A percentile compares a stretch with the other conserved stretches of the same genome.
Conservation (phyloP, 257 asterid genomes). For the Petrea volubilis region DNA sequence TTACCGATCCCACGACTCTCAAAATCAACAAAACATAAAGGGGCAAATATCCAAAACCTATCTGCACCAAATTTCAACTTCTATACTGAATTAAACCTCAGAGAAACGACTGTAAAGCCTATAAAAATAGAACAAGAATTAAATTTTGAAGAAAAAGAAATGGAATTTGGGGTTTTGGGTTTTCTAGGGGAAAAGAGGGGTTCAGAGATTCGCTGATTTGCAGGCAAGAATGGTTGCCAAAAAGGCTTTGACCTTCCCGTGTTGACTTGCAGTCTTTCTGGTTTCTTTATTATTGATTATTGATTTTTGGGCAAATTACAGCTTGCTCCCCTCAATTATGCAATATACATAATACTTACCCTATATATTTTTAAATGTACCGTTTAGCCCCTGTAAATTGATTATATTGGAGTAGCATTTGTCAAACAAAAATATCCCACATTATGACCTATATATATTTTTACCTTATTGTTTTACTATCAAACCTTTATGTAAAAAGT, state of each 20-base stretch:
- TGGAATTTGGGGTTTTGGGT: not conserved
- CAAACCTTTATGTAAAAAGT: no score
- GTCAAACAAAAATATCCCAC: no score
- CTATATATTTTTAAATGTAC: no score
- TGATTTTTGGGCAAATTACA: no score
- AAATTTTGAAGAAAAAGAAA: not conserved
- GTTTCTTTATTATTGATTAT: slow-evolving; percentile 40
- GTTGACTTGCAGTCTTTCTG: slow-evolving; percentile 55
- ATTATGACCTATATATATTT: no score
- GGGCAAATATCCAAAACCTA: slow-evolving; percentile 6
- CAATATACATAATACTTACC: no score
- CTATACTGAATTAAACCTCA: slow-evolving; percentile 16
- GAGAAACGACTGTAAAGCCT: slow-evolving; percentile 3
- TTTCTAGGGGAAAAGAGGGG: slow-evolving; percentile 16
- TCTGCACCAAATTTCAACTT: slow-evolving; percentile 27
- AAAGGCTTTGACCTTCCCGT: slow-evolving; percentile 43
- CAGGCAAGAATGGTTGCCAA: slow-evolving; percentile 48
- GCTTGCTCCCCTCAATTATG: no score
- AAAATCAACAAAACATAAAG: slow-evolving; percentile 27
- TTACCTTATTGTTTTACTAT: no score
- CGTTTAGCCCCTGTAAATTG: no score
- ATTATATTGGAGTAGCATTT: no score
- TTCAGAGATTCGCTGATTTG: slow-evolving; percentile 30
- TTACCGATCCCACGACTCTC: slow-evolving; percentile 65
- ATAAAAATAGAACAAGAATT: not conserved